These are phyloP conservation scores for Magnaporthales sp. DNA, from an alignment of 2,329 filamentous ascomycete species.

Conservation along the genomic window DNA sequence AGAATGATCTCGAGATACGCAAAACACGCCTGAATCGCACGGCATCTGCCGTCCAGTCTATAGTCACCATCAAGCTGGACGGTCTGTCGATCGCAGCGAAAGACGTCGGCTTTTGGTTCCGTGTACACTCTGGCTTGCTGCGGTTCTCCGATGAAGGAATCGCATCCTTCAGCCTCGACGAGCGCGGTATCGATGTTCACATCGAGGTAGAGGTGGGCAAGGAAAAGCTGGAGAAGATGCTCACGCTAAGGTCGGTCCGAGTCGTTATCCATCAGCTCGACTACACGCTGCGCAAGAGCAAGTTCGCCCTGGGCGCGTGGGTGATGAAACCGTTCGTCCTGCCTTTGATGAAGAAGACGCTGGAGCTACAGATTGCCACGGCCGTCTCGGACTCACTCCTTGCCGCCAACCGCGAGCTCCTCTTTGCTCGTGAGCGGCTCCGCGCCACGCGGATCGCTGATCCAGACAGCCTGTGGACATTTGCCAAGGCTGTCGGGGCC, in stretches of 20 bases:
- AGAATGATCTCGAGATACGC: conserved; percentile 78
- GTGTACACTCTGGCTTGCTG: conserved; percentile 66
- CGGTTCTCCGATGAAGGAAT: conserved; percentile 76
- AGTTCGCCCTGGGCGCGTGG: conserved; percentile 72
- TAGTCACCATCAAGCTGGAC: conserved; percentile 69
- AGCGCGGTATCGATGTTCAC: conserved; percentile 68
- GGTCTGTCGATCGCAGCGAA: conserved; percentile 78
- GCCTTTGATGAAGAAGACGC: conserved; percentile 67
- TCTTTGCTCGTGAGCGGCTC: conserved; percentile 80
- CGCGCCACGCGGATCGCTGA: conserved; percentile 77
- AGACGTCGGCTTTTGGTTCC: conserved; percentile 85
- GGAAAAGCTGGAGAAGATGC: conserved; percentile 69
- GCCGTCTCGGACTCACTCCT: conserved; percentile 63
- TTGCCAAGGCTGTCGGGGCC: conserved; percentile 73
- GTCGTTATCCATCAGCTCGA: conserved; percentile 82
- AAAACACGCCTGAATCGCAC: conserved; percentile 63
- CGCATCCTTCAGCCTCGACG: conserved; percentile 76
- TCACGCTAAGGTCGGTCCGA: conserved; percentile 65
- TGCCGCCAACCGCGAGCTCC: conserved; percentile 71
- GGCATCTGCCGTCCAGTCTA: conserved; percentile 55
- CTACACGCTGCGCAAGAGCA: conserved; percentile 67
- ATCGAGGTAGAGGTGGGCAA: conserved; percentile 77
- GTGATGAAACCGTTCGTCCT: conserved; percentile 75
- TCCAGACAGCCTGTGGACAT: conserved; percentile 71
- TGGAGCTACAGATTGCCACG: conserved; percentile 70